phyloP scores from a whole-genome alignment of 139 green algal genomes.

The Tetraselmis striata region DNA sequence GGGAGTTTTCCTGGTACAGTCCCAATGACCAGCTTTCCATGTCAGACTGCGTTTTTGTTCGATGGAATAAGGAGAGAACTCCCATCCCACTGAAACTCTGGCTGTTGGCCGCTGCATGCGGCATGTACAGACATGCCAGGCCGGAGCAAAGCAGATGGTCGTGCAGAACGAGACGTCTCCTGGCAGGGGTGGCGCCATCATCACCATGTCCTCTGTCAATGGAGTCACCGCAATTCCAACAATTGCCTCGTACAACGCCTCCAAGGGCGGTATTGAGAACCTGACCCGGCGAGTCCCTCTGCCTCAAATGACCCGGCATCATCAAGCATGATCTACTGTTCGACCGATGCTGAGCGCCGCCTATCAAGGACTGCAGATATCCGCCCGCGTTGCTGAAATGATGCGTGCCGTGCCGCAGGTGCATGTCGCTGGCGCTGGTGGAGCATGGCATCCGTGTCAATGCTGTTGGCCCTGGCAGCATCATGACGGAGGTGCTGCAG shows the following conservation, averaged over 20 bases:
- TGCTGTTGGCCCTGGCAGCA: slow-evolving; percentile 68
- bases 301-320: too few species aligned
- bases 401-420: slow-evolving; percentile 17
- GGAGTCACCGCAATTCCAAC: slow-evolving; percentile 67
- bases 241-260: slow-evolving; percentile 63
- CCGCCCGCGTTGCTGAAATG: too few species aligned
- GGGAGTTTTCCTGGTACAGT: slow-evolving; percentile 68
- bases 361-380: too few species aligned
- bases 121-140: slow-evolving; percentile 53
- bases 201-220: slow-evolving; percentile 82
- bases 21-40: slow-evolving; percentile 14
- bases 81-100: neutral
- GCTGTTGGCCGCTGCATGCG: too few species aligned
- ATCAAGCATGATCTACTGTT: too few species aligned
- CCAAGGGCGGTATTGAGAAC: slow-evolving; percentile 80
- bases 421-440: slow-evolving; percentile 71
- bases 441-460: slow-evolving; percentile 80
- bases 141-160: slow-evolving; percentile 64
- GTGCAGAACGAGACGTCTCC: slow-evolving; percentile 31
- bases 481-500: slow-evolving; percentile 75
- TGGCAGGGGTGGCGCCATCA: slow-evolving; percentile 57
- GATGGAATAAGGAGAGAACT: neutral
- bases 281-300: slow-evolving; percentile 44
- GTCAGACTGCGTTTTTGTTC: neutral
- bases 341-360: too few species aligned